Evolutionary conservation across 2,329 filamentous ascomycete genomes (phyloP).

Genomic region (Coniochaeta prunicola): DNA sequence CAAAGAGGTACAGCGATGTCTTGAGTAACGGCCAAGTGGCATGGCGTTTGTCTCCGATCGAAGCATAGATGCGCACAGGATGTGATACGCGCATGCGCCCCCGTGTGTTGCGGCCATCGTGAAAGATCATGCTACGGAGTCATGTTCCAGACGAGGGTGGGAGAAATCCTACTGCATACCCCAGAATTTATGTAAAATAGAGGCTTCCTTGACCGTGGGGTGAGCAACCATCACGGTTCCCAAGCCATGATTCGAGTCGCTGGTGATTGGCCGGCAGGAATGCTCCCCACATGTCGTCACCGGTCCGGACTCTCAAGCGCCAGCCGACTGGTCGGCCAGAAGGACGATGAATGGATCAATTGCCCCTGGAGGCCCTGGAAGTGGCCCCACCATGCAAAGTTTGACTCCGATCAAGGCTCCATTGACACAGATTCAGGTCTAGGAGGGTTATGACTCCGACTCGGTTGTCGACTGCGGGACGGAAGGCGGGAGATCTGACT

Average conservation of each 20-base stretch:
- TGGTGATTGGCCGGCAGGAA: background rate
- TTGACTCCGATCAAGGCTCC: constrained; percentile 1
- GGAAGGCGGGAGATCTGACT: background rate
- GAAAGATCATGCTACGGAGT: background rate
- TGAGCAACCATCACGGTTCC: background rate
- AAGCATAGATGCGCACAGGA: background rate
- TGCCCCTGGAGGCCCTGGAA: background rate
- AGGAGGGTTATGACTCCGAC: background rate
- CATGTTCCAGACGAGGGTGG: background rate
- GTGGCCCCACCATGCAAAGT: background rate
- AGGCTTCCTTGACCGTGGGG: background rate
- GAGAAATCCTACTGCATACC: background rate
- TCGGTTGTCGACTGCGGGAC: background rate
- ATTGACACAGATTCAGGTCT: background rate
- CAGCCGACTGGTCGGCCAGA: background rate
- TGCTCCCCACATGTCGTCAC: background rate
- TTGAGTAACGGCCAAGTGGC: background rate
- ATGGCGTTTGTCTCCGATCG: background rate
- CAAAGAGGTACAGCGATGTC: background rate
- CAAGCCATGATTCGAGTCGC: background rate
- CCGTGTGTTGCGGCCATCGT: background rate
- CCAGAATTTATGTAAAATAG: background rate
- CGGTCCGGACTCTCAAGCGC: background rate
- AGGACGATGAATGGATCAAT: background rate
- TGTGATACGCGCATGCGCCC: background rate